Conservation (phyloP, 352 stramenopile species). For the Phytopythium delawarense region DNA sequence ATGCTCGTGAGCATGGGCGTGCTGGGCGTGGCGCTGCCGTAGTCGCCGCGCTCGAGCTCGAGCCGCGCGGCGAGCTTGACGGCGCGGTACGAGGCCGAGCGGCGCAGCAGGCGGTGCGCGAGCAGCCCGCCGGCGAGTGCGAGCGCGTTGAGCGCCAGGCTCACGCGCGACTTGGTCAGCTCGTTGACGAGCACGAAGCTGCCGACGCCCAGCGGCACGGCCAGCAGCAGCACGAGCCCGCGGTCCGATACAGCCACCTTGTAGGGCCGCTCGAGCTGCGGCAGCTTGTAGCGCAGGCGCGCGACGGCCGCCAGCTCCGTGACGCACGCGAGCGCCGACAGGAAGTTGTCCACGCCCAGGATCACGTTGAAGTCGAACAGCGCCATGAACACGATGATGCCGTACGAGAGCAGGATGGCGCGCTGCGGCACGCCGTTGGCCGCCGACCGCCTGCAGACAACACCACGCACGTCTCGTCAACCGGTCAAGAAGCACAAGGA, state of each 20-base stretch:
- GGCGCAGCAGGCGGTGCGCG: constrained; percentile 52
- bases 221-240: constrained; percentile 37
- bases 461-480: no score
- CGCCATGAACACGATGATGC: constrained; percentile 76
- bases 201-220: constrained; percentile 58
- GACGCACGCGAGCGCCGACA: constrained; percentile 64
- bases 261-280: constrained; percentile 70
- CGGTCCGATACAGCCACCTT: constrained; percentile 65
- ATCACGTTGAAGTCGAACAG: constrained; percentile 83
- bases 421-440: constrained; percentile 60
- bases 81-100: constrained; percentile 9
- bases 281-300: constrained; percentile 72
- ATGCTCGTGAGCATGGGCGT: constrained; percentile 8
- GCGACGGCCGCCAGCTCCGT: constrained; percentile 77
- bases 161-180: constrained; percentile 70
- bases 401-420: constrained; percentile 68
- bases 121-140: constrained; percentile 26
- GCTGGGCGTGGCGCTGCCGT: constrained; percentile 1
- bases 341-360: constrained; percentile 77
- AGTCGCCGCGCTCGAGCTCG: constrained; percentile 8
- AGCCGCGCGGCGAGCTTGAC: constrained; percentile 9
- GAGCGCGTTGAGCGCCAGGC: constrained; percentile 53
- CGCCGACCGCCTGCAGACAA: constrained; percentile 30
- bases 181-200: constrained; percentile 80
- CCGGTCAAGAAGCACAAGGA: no score